These are phyloP conservation scores for Citrus trifoliata DNA, from an alignment of 345 rosid genomes.

Conservation along the genomic window DNA sequence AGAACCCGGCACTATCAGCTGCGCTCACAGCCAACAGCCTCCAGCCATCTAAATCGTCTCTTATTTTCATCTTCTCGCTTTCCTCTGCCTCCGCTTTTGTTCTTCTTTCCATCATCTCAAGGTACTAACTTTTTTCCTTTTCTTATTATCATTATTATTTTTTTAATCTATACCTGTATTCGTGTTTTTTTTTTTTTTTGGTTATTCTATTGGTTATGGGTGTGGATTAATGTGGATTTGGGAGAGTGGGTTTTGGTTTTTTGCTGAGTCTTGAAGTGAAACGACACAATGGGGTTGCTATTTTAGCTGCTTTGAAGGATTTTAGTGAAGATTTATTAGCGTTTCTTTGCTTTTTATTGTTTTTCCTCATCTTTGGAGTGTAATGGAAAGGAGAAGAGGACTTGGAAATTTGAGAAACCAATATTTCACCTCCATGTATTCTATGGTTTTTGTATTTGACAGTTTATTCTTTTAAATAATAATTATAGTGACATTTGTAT, in stretches of 20 bases:
- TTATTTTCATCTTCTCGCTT: conserved; percentile 49
- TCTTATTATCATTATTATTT: too few species aligned
- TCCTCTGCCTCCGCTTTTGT: conserved; percentile 63
- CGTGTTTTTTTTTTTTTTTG: not conserved
- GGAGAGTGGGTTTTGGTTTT: not conserved
- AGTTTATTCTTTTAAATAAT: not conserved
- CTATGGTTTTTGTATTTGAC: not conserved
- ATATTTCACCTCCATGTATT: not conserved
- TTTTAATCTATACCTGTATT: not conserved
- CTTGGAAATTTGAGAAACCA: not conserved
- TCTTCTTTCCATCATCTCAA: conserved; percentile 45
- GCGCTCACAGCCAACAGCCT: conserved; percentile 76
- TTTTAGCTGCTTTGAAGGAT: not conserved
- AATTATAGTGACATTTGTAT: not conserved
- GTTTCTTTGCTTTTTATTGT: not conserved
- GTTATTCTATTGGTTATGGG: not conserved
- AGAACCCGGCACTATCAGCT: conserved; percentile 71
- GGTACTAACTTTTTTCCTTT: conserved; percentile 28
- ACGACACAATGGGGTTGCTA: not conserved
- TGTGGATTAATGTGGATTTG: not conserved
- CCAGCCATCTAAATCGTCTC: conserved; percentile 61
- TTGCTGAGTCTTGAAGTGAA: not conserved
- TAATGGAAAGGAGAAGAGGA: not conserved
- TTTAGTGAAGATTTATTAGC: not conserved
- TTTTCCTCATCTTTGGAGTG: too few species aligned